Evolutionary conservation across 129 eudicot species (phyloP), one percentile per base, ranked within the genome.

Genomic region (Solidago caesia): DNA sequence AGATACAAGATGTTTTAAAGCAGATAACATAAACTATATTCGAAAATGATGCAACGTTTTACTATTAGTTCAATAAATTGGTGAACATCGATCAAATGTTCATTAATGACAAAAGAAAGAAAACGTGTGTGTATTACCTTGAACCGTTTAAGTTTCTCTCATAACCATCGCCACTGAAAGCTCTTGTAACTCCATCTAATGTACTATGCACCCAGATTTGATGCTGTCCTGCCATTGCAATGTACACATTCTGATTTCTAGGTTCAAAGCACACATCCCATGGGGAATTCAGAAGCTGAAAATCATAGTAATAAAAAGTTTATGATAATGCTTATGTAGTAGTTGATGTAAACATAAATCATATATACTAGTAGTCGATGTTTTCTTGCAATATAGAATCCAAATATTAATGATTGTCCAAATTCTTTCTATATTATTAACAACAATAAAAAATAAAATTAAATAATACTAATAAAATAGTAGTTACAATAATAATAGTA

Each of bases 151-250:
- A 80, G 84, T 94, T 94, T 82, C 96, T 88, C 84, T 94, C 98
- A 77, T 83, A 90, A 71, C 98, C 98, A 88, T 94, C 91, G 44
- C 98, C 98, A 61, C 98, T 94, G 51, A 94, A 94, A 79, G 86
- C 85, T 80, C 67, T 87, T 55, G 97, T 94, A 76, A 85, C 81
- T 63, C 92, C 98, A 84, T 84, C 85, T 45, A 74, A 48, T 7
- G 88, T 84, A 77, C 79, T 84, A 63, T 94, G 91, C 68, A 79
- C 89, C 98, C 98, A 94, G 55, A 94, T 90, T 83, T 94, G 98
- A 87, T 94, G 98, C 78, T 88, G 98, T 25, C 98, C 98, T 61
- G 98, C 97, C 97, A 94, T 90, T 84, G 98, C 98, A 44, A 94
- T 90, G 82, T 90, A 94, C 68, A 90, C 93, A 63, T 45, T 80